Conservation (phyloP, 371 early-diverging fungal genomes). For the Synchytrium microbalum region DNA sequence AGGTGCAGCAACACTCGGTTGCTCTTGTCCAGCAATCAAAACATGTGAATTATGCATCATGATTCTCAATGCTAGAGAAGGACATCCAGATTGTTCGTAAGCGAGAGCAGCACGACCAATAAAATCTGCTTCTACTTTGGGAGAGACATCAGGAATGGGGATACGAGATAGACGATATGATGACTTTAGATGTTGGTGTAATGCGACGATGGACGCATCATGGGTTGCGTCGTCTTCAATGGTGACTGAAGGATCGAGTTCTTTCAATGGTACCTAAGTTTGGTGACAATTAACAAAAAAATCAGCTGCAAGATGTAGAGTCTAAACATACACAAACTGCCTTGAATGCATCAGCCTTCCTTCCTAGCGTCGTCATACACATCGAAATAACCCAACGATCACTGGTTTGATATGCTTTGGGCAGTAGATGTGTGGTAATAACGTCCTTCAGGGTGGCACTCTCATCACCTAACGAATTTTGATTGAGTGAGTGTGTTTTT, state of each 20-base stretch:
- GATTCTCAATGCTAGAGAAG: constrained; percentile 61
- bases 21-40: not conserved
- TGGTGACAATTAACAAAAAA: constrained; percentile 17
- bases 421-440: constrained; percentile 38
- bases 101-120: constrained; percentile 50
- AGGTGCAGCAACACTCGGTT: not conserved
- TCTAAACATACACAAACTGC: constrained; percentile 14
- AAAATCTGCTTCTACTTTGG: constrained; percentile 44
- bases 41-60: constrained; percentile 22
- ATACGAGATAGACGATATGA: constrained; percentile 30
- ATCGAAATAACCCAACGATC: constrained; percentile 75
- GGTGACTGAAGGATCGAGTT: not conserved
- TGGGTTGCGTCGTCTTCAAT: constrained; percentile 13
- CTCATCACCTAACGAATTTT: constrained; percentile 43
- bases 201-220: constrained; percentile 68
- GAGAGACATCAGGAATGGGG: constrained; percentile 16
- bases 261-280: constrained; percentile 5
- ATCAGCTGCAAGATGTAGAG: not conserved
- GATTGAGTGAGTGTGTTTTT: not conserved
- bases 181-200: constrained; percentile 60
- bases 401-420: constrained; percentile 36
- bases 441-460: constrained; percentile 53
- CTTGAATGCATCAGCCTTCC: constrained; percentile 15
- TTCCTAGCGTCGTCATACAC: constrained; percentile 50
- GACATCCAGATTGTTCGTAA: constrained; percentile 72